Evolutionary conservation across 768 basidiomycete species (phyloP).

Genomic region (Kondoa malvinella): DNA sequence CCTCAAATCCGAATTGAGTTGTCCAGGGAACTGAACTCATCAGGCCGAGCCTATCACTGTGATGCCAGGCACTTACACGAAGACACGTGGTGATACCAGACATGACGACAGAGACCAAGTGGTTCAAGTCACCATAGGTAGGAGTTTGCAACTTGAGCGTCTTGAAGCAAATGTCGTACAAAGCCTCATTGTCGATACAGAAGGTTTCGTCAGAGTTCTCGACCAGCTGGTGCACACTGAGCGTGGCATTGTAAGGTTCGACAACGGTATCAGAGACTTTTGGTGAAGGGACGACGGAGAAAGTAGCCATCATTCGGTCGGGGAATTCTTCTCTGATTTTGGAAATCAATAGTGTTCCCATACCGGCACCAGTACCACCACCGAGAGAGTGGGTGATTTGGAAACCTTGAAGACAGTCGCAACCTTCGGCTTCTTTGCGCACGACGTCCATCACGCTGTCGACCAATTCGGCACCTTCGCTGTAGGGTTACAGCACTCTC

Average conservation of each 20-base stretch:
- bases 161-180: conserved; percentile 95
- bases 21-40: conserved; percentile 71
- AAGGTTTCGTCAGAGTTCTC: conserved; percentile 99
- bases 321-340: conserved; percentile 68
- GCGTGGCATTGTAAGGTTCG: conserved; percentile 98
- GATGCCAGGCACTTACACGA: conserved; percentile 39
- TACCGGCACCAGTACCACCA: conserved; percentile 98
- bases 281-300: conserved; percentile 92
- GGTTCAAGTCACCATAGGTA: conserved; percentile 94
- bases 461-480: conserved; percentile 93
- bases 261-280: conserved; percentile 97
- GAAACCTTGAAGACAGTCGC: conserved; percentile 97
- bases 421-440: conserved; percentile 94
- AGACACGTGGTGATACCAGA: conserved; percentile 95
- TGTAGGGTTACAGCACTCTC: conserved; percentile 43
- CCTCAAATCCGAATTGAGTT: conserved; percentile 93
- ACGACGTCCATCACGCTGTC: conserved; percentile 96
- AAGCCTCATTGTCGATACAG: conserved; percentile 99
- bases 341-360: conserved; percentile 97
- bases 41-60: not conserved
- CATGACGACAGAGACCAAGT: conserved; percentile 95
- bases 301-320: conserved; percentile 99
- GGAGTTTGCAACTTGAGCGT: conserved; percentile 89
- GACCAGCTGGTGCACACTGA: conserved; percentile 94
- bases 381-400: conserved; percentile 97